Evolutionary conservation across 257 asterid genomes (phyloP).

Genomic region (Solanum raphanifolium): DNA sequence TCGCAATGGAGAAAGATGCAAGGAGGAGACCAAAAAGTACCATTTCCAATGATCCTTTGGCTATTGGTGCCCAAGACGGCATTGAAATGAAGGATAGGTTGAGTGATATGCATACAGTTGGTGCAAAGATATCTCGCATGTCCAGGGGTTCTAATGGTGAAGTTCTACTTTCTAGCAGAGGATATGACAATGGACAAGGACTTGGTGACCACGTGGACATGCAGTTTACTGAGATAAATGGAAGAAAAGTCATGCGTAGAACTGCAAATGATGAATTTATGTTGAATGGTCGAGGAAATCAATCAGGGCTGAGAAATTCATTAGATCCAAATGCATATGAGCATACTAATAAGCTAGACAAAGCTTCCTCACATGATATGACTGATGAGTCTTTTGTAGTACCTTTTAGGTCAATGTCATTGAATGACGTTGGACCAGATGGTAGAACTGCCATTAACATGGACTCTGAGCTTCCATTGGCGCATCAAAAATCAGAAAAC

Average conservation of each 20-base stretch:
- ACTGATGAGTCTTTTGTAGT: slow-evolving; percentile 69
- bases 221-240: slow-evolving; percentile 47
- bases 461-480: slow-evolving; percentile 61
- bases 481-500: slow-evolving; percentile 35
- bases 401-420: slow-evolving; percentile 68
- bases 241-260: slow-evolving; percentile 39
- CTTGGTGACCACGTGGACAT: slow-evolving; percentile 25
- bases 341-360: slow-evolving; percentile 23
- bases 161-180: slow-evolving; percentile 25
- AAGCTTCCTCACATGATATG: slow-evolving; percentile 38
- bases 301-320: slow-evolving; percentile 29
- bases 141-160: slow-evolving; percentile 43
- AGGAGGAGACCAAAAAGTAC: slow-evolving; percentile 33
- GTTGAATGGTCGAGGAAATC: slow-evolving; percentile 31
- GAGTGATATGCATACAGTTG: slow-evolving; percentile 17
- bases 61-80: slow-evolving; percentile 26
- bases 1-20: slow-evolving; percentile 46
- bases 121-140: slow-evolving; percentile 23
- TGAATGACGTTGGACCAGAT: slow-evolving; percentile 37
- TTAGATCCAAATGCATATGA: slow-evolving; percentile 46
- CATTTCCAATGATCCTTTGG: slow-evolving; percentile 38
- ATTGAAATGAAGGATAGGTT: slow-evolving; percentile 41
- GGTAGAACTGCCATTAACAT: slow-evolving; percentile 52
- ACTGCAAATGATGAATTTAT: slow-evolving; percentile 51
- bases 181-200: slow-evolving; percentile 24